Evolutionary conservation across 1,139 yeast species (phyloP), one percentile per base, ranked within the genome.

Genomic region (Blastobotrys capitulatus): DNA sequence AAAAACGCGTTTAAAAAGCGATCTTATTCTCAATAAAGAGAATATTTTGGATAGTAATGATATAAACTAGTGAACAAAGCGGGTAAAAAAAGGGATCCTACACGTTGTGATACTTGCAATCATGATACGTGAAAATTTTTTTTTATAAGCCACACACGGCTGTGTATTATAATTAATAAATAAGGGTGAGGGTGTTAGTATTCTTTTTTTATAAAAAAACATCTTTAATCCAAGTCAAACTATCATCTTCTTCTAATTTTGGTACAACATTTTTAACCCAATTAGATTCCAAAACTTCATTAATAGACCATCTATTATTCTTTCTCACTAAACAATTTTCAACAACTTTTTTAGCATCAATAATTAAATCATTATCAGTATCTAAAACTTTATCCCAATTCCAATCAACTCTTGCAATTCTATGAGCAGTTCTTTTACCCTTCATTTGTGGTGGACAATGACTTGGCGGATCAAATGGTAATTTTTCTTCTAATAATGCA

Each of bases 321-420:
- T 83, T 72, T 52, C 82, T 74, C 27, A 76, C 71, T 41, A 83
- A 65, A 46, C 83, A 71, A 20, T 71, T 68, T 45, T 74, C 74
- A 6, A 83, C 88, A 19, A 83, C 67, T 16, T 62, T 66, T 59
- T 77, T 82, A 0, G 82, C 82, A 3, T 65, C 70, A 0, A 54
- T 58, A 20, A 67, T 71, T 6, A 66, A 64, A 40, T 50, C 47
- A 45, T 54, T 51, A 38, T 48, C 49, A 20, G 47, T 49, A 16
- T 55, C 46, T 34, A 52, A 34, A 53, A 76, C 65, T 20, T 66
- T 64, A 52, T 67, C 74, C 97, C 97, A 92, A 39, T 77, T 78
- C 98, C 98, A 92, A 56, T 86, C 95, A 39, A 87, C 83, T 66
- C 92, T 79, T 7, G 97, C 97, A 38, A 92, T 92, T 51, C 97